Evolutionary conservation across 2,329 filamentous ascomycete species (phyloP).

Genomic region (Neophaeococcomyces mojaviensis): DNA sequence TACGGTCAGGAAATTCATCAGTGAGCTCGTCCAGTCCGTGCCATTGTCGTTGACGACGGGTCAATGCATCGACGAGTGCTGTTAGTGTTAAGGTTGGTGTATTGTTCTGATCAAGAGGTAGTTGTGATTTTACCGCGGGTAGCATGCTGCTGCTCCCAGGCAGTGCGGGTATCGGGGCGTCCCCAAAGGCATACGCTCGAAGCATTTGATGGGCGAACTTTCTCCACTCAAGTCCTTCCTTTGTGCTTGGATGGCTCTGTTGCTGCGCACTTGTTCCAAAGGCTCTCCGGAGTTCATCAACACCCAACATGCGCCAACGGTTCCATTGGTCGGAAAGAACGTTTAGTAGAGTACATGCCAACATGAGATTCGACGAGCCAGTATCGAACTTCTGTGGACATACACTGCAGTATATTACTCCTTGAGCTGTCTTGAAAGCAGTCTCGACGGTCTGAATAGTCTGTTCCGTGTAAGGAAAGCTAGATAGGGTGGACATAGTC

Average conservation of each 20-base stretch:
- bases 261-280: constrained; percentile 18
- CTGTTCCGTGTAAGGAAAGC: constrained; percentile 36
- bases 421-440: constrained; percentile 34
- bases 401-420: constrained; percentile 35
- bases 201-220: constrained; percentile 25
- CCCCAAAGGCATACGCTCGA: constrained; percentile 20
- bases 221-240: constrained; percentile 26
- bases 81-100: constrained; percentile 24
- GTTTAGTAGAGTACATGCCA: constrained; percentile 38
- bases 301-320: constrained; percentile 30
- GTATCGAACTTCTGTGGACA: constrained; percentile 37
- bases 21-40: constrained; percentile 25
- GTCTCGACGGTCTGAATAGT: constrained; percentile 37
- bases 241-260: constrained; percentile 8
- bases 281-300: constrained; percentile 32
- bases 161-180: constrained; percentile 12
- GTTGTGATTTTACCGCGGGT: background rate
- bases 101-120: background rate
- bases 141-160: constrained; percentile 3
- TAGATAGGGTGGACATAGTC: constrained; percentile 26
- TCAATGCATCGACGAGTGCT: constrained; percentile 34
- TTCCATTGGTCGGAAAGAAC: constrained; percentile 39
- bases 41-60: constrained; percentile 36
- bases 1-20: constrained; percentile 8
- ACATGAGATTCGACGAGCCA: constrained; percentile 40